Conservation (phyloP, 2,329 filamentous ascomycete genomes). For the Clarireedia homoeocarpa region DNA sequence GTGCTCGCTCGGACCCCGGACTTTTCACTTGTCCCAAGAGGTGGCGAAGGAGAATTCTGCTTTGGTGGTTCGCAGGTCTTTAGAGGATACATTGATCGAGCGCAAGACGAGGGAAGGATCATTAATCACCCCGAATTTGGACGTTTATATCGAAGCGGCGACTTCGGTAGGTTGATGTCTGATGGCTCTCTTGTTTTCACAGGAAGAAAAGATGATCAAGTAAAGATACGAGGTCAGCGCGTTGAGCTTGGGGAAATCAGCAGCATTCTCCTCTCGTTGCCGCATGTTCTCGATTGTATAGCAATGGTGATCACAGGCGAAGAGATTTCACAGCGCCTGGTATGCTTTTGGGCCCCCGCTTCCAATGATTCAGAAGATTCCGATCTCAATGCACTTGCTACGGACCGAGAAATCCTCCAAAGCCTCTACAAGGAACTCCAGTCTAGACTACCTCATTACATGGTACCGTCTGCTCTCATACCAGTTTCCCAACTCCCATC, state of each 20-base stretch:
- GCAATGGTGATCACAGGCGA: slow-evolving; percentile 47
- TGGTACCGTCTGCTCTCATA: slow-evolving; percentile 69
- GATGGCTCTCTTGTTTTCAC: slow-evolving; percentile 69
- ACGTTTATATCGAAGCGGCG: slow-evolving; percentile 73
- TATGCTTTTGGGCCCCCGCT: slow-evolving; percentile 59
- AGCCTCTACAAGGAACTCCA: slow-evolving; percentile 48
- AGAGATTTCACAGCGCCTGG: slow-evolving; percentile 44
- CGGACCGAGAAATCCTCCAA: slow-evolving; percentile 31
- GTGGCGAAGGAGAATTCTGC: slow-evolving; percentile 74
- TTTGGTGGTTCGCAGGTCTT: slow-evolving; percentile 81
- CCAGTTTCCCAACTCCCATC: slow-evolving; percentile 62
- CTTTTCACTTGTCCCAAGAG: slow-evolving; percentile 53
- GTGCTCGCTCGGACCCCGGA: slow-evolving; percentile 33
- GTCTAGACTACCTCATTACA: slow-evolving; percentile 59
- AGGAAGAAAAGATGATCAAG: slow-evolving; percentile 68
- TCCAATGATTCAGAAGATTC: background rate
- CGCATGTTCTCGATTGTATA: slow-evolving; percentile 50
- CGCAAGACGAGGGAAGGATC: slow-evolving; percentile 58
- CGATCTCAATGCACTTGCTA: slow-evolving; percentile 28
- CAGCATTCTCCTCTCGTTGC: slow-evolving; percentile 46
- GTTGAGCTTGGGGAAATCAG: slow-evolving; percentile 75
- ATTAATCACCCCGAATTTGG: slow-evolving; percentile 61
- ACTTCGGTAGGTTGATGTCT: slow-evolving; percentile 69
- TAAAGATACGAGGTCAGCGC: slow-evolving; percentile 74
- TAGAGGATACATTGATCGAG: slow-evolving; percentile 62